Evolutionary conservation across 179 eudicot genomes (phyloP).

Genomic region (Silene vulgaris): DNA sequence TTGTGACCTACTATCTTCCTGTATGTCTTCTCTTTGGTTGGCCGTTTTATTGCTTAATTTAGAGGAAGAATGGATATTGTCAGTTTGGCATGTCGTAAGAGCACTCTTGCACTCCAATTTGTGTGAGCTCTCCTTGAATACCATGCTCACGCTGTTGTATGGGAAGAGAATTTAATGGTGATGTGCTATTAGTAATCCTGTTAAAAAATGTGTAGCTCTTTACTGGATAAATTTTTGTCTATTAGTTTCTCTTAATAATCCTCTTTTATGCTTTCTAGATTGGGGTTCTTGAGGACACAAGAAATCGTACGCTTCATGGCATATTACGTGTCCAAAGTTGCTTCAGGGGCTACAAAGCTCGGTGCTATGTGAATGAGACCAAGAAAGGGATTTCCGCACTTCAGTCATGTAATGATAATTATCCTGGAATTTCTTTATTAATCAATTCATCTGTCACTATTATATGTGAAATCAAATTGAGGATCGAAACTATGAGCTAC

Average conservation of each 20-base stretch:
- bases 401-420: constrained; percentile 67
- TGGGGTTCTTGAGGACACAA: constrained; percentile 93
- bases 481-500: neutral
- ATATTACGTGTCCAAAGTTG: constrained; percentile 95
- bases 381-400: constrained; percentile 60
- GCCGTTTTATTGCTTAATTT: neutral
- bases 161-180: too few species aligned
- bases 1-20: neutral
- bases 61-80: too few species aligned
- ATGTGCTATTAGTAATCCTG: neutral
- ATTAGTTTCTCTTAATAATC: neutral
- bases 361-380: constrained; percentile 48
- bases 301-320: constrained; percentile 92
- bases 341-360: constrained; percentile 95
- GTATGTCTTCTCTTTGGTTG: neutral
- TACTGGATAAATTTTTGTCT: neutral
- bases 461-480: neutral
- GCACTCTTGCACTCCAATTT: neutral
- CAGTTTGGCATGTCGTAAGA: neutral
- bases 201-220: neutral
- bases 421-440: neutral
- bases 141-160: neutral
- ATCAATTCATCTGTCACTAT: neutral
- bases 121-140: neutral
- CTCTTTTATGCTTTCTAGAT: constrained; percentile 40